phyloP scores from a whole-genome alignment of 2,329 filamentous ascomycete species.

The Penicillium olsonii region DNA sequence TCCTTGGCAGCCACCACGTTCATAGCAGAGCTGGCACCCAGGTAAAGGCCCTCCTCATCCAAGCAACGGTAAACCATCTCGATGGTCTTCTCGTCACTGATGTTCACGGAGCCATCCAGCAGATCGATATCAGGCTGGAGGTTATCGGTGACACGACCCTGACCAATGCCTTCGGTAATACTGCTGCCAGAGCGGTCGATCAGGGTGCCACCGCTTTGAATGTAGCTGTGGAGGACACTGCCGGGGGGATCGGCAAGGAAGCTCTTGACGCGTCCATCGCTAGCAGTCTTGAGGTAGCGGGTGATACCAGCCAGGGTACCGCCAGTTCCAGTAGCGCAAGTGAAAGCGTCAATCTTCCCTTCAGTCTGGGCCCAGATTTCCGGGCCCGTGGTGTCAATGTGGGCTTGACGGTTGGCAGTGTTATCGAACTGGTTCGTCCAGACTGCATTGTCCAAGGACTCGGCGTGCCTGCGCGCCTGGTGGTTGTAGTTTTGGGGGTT shows the following conservation, averaged over 20 bases:
- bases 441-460: constrained; percentile 79
- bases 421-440: constrained; percentile 99
- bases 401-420: constrained; percentile 85
- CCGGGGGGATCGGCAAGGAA: constrained; percentile 94
- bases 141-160: constrained; percentile 96
- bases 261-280: constrained; percentile 74
- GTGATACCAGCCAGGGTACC: constrained; percentile 90
- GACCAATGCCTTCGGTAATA: constrained; percentile 97
- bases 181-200: constrained; percentile 79
- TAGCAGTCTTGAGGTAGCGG: constrained; percentile 81
- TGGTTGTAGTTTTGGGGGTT: constrained; percentile 98
- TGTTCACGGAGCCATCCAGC: constrained; percentile 79
- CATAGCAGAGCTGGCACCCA: constrained; percentile 88
- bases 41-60: constrained; percentile 92
- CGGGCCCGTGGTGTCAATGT: constrained; percentile 94
- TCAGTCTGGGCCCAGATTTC: constrained; percentile 94
- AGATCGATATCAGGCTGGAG: constrained; percentile 79
- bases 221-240: constrained; percentile 88
- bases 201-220: constrained; percentile 79
- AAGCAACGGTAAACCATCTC: constrained; percentile 97
- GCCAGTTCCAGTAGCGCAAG: constrained; percentile 88
- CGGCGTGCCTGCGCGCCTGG: constrained; percentile 88
- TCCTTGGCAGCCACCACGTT: constrained; percentile 96
- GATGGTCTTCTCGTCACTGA: constrained; percentile 91
- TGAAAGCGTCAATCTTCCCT: constrained; percentile 89